phyloP scores from a whole-genome alignment of 148 eudicot species.

The Chenopodium suecicum region DNA sequence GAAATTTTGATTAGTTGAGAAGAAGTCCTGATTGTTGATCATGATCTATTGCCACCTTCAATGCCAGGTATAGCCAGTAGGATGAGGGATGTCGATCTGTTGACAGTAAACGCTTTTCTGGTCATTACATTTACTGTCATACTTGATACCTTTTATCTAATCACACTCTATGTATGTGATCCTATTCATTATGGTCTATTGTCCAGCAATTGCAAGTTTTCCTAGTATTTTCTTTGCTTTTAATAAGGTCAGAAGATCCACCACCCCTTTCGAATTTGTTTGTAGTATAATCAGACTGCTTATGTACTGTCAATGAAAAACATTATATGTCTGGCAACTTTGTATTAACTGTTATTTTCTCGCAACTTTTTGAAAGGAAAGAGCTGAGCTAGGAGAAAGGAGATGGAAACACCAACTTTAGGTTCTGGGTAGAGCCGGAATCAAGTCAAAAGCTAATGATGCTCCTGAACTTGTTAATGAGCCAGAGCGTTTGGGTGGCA shows the following conservation, averaged over 20 bases:
- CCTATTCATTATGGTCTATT: too few species aligned
- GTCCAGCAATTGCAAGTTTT: too few species aligned
- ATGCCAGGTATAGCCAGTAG: not conserved
- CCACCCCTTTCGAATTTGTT: too few species aligned
- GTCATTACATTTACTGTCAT: too few species aligned
- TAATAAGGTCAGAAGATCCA: too few species aligned
- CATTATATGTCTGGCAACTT: not conserved
- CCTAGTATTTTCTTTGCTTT: too few species aligned
- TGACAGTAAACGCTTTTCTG: not conserved
- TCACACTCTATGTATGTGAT: too few species aligned
- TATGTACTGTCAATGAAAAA: not conserved
- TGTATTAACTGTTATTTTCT: not conserved
- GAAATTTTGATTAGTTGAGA: not conserved
- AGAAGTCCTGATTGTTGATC: not conserved
- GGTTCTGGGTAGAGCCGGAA: conserved; percentile 66
- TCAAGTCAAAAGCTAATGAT: conserved; percentile 35
- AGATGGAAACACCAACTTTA: conserved; percentile 78
- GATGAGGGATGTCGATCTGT: not conserved
- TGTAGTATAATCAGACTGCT: not conserved
- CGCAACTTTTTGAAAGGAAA: conserved; percentile 41
- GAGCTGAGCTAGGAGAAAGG: conserved; percentile 86
- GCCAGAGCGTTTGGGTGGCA: conserved; percentile 14
- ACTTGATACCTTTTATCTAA: too few species aligned
- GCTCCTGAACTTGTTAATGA: conserved; percentile 37
- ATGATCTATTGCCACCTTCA: not conserved